Conservation (phyloP, 495 filamentous ascomycete species). For the Xylaria longipes region DNA sequence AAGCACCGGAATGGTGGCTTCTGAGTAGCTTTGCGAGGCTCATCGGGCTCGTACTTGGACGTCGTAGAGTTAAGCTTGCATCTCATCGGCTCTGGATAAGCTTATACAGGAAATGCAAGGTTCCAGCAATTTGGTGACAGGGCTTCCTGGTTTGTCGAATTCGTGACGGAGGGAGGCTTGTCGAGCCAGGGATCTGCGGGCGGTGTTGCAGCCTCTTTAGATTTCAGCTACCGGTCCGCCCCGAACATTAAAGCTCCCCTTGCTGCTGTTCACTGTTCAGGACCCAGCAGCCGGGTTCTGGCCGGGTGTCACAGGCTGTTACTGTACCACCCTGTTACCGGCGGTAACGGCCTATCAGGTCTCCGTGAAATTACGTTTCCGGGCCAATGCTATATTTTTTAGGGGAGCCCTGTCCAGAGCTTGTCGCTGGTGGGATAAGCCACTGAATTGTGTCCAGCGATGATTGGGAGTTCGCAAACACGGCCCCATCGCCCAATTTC, state of each 20-base stretch:
- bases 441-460: conserved; percentile 25
- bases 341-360: not conserved
- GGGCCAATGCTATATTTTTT: conserved; percentile 26
- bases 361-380: conserved; percentile 21
- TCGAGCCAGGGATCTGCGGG: conserved; percentile 9
- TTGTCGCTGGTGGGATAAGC: conserved; percentile 19
- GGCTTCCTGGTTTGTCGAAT: conserved; percentile 16
- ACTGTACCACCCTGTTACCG: not conserved
- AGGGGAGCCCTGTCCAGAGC: conserved; percentile 13
- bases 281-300: not conserved
- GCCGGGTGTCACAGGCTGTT: not conserved
- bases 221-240: conserved; percentile 20
- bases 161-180: conserved; percentile 16
- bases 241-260: conserved; percentile 1
- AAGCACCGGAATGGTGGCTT: conserved; percentile 13
- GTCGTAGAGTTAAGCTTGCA: not conserved
- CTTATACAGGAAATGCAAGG: conserved; percentile 5
- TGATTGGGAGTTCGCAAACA: conserved; percentile 22
- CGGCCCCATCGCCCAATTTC: conserved; percentile 30
- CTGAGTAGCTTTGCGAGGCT: not conserved
- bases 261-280: not conserved
- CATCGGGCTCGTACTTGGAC: not conserved
- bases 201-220: not conserved
- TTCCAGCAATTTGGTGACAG: not conserved
- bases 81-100: not conserved